Base-by-base conservation (phyloP, 345 rosid species). In the Brassica carinata region DNA sequence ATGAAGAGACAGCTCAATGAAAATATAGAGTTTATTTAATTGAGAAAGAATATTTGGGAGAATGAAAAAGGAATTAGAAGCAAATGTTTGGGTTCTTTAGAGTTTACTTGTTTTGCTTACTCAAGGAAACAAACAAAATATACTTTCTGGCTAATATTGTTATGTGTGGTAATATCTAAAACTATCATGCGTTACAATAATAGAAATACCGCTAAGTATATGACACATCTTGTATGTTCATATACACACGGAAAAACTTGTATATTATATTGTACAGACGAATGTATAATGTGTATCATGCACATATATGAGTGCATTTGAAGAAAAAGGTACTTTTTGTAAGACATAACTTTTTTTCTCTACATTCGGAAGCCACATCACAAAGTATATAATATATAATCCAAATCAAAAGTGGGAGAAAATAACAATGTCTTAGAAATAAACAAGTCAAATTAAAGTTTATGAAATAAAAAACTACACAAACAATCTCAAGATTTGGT, bases 31-130 rank as follows among this genome's bases (percentile, higher is more conserved):
- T 58, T 75, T 55, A 79, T 75, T 84, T 80, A 77, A 76, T 84
- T 79, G 74, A 80, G 85, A 85, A 80, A 84, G 91, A 90, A 87
- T 88, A 88, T 88, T 86, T 90, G 89, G 89, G 94, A 87, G 88
- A 78, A 84, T 84, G 85, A 79, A 82, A 81, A 86, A 83, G 85
- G 87, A 85, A 88, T 87, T 86, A 88, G 90, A 88, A 88, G 87
- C 79, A 84, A 85, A 83, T 65, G 36, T 77, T 14, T 15, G 75
- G 75, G 74, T 83, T 79, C 79, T 40, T 81, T 81, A 81, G 86
- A 83, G 85, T 71, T 86, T 81, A 78, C 84, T 83, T 78, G 74
- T 72, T 65, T 59, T 85, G 80, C 73, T 74, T 80, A 76, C 83
- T 67, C 69, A 75, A 72, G 75, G 81, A 87, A 82, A 81, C 86